These are phyloP conservation scores for Ilyonectria sp. DNA, from an alignment of 2,329 filamentous ascomycete species.

Conservation along the genomic window DNA sequence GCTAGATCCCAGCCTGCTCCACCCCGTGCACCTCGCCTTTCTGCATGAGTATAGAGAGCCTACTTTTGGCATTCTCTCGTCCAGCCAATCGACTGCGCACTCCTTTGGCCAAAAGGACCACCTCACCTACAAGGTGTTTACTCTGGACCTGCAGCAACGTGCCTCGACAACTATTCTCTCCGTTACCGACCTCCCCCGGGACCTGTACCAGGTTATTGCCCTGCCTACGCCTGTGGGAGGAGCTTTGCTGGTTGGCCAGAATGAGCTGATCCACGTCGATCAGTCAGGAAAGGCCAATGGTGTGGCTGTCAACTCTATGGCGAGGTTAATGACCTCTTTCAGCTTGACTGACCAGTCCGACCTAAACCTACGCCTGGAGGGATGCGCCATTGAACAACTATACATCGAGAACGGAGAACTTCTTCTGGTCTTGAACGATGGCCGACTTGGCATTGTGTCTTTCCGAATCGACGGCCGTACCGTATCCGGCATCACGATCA, in stretches of 20 bases:
- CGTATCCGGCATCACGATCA: constrained; percentile 87
- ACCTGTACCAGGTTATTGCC: constrained; percentile 86
- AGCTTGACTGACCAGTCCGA: constrained; percentile 89
- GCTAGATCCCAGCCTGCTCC: constrained; percentile 87
- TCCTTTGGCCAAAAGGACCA: constrained; percentile 88
- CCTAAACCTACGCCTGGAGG: constrained; percentile 84
- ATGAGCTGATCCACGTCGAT: constrained; percentile 95
- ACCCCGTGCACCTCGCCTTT: constrained; percentile 93
- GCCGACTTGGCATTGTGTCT: constrained; percentile 80
- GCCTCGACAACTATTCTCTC: constrained; percentile 94
- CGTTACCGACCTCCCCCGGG: constrained; percentile 87
- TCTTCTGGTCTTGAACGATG: constrained; percentile 84
- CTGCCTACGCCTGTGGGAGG: constrained; percentile 91
- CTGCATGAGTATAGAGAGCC: constrained; percentile 97
- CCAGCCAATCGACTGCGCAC: constrained; percentile 79
- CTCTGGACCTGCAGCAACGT: constrained; percentile 91
- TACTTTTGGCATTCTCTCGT: constrained; percentile 94
- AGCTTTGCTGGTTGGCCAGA: constrained; percentile 86
- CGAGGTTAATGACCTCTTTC: constrained; percentile 86
- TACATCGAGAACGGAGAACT: constrained; percentile 85
- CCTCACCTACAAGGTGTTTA: constrained; percentile 93
- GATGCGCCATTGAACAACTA: constrained; percentile 82
- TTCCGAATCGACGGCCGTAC: constrained; percentile 93
- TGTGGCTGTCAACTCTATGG: constrained; percentile 92
- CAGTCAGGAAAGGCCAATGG: constrained; percentile 95